Base-by-base conservation (phyloP, 2,329 filamentous ascomycete genomes). In the Erysiphe neolycopersici region DNA sequence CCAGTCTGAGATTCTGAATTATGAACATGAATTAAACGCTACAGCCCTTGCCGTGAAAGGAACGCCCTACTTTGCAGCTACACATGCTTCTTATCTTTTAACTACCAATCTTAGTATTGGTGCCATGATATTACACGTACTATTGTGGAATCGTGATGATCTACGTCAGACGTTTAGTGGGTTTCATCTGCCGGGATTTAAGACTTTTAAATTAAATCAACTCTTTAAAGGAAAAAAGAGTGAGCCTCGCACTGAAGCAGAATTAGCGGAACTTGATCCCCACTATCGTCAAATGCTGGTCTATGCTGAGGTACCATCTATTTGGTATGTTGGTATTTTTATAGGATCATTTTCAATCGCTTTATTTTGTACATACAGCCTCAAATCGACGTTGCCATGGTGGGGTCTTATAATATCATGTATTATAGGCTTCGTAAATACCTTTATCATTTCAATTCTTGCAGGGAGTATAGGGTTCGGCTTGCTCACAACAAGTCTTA, bases 91-190 rank as follows among this genome's bases (percentile, higher is more conserved):
- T 6, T 59, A 62, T 45, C 52, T 66, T 13, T 53, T 67, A 30
- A 59, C 59, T 1, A 58, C 58, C 4, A 68, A 67, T 47, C 58
- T 65, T 48, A 62, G 59, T 3, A 54, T 65, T 19, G 66, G 64
- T 3, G 64, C 66, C 2, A 60, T 62, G 0, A 53, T 69, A 16
- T 56, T 59, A 2, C 62, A 67, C 45, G 60, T 67, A 45, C 48
- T 60, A 2, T 53, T 63, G 1, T 64, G 56, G 56, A 57, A 61
- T 41, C 56, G 47, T 41, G 50, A 57, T 14, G 61, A 63, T 26
- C 50, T 66, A 30, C 60, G 60, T 38, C 46, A 50, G 17, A 57
- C 52, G 2, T 64, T 60, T 33, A 31, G 26, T 22, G 41, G 37
- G 35, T 18, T 37, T 48, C 45, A 49, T 2, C 58, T 51, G 46